A percentile compares a stretch with the other conserved stretches of the same genome.
Evolutionary conservation across 202 grass and related monocot species (phyloP).

Genomic region (Sporobolus alterniflorus): DNA sequence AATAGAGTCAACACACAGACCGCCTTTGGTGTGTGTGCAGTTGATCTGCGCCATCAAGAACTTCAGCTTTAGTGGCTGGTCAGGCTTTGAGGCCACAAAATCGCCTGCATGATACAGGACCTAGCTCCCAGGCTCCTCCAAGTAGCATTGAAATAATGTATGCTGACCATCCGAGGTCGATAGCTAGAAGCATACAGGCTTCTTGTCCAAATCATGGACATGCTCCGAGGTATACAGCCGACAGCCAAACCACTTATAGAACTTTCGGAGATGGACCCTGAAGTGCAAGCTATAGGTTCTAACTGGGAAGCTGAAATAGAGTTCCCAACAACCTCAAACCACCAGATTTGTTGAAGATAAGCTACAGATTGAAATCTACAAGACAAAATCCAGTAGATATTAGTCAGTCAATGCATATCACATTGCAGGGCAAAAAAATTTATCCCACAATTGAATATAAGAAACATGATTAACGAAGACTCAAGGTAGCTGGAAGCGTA

Average conservation of each 20-base stretch:
- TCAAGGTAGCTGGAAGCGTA: neutral
- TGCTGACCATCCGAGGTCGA: too few relatives aligned
- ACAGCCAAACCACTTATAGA: slow-evolving; percentile 65
- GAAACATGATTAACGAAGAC: neutral
- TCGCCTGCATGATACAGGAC: slow-evolving; percentile 39
- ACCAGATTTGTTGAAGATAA: slow-evolving; percentile 81
- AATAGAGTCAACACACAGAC: slow-evolving; percentile 50
- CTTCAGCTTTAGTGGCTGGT: slow-evolving; percentile 66
- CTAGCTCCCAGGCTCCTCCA: too few relatives aligned
- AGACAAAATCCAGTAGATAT: neutral
- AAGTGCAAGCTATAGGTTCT: slow-evolving; percentile 92
- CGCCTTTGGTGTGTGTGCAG: too few relatives aligned
- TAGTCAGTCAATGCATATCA: slow-evolving; percentile 11
- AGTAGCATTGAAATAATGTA: too few relatives aligned
- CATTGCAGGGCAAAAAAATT: neutral
- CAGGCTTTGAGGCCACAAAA: slow-evolving; percentile 67
- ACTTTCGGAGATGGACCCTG: slow-evolving; percentile 79
- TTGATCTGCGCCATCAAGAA: slow-evolving; percentile 97
- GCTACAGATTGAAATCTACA: slow-evolving; percentile 85
- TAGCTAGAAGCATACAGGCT: too few relatives aligned
- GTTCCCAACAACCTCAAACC: slow-evolving; percentile 56
- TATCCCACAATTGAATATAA: neutral
- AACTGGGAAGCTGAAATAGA: slow-evolving; percentile 81
- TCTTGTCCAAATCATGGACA: too few relatives aligned
- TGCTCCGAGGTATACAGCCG: slow-evolving; percentile 65